These are phyloP conservation scores for Verbena officinalis DNA, from an alignment of 257 asterid genomes.

Conservation along the genomic window DNA sequence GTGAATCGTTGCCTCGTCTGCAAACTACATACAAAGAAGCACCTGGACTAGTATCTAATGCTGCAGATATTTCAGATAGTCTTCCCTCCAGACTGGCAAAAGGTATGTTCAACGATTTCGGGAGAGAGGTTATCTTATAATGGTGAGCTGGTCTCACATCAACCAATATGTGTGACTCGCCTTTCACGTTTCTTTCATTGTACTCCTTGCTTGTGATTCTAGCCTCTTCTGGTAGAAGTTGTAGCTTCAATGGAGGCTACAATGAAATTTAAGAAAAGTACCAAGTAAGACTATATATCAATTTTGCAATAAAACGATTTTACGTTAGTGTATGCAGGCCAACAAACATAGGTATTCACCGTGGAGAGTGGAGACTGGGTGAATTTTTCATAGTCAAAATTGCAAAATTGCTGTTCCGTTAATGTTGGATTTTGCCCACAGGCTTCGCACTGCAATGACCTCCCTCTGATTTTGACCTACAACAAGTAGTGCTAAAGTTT, in stretches of 20 bases:
- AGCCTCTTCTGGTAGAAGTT: constrained; percentile 64
- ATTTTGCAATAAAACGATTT: background rate
- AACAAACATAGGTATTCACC: constrained; percentile 40
- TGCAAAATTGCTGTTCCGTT: constrained; percentile 47
- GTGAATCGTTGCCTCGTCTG: constrained; percentile 96
- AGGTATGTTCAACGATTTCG: constrained; percentile 77
- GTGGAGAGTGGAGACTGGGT: constrained; percentile 74
- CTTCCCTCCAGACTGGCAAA: constrained; percentile 55
- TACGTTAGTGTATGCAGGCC: background rate
- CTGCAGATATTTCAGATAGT: constrained; percentile 59
- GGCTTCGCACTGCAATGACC: constrained; percentile 69
- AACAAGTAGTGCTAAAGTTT: background rate
- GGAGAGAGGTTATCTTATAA: constrained; percentile 78
- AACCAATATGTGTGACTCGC: constrained; percentile 68
- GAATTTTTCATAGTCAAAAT: constrained; percentile 74
- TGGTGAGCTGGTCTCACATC: constrained; percentile 96
- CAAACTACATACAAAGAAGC: constrained; percentile 75
- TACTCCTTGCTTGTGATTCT: constrained; percentile 86
- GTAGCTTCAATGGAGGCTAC: constrained; percentile 81
- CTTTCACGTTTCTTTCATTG: constrained; percentile 44
- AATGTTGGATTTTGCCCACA: constrained; percentile 68
- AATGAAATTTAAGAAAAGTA: constrained; percentile 24
- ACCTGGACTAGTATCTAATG: constrained; percentile 37
- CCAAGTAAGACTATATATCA: background rate
- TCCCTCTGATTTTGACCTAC: constrained; percentile 86